phyloP scores from a whole-genome alignment of 345 rosid species.

The Erucastrum elatum region DNA sequence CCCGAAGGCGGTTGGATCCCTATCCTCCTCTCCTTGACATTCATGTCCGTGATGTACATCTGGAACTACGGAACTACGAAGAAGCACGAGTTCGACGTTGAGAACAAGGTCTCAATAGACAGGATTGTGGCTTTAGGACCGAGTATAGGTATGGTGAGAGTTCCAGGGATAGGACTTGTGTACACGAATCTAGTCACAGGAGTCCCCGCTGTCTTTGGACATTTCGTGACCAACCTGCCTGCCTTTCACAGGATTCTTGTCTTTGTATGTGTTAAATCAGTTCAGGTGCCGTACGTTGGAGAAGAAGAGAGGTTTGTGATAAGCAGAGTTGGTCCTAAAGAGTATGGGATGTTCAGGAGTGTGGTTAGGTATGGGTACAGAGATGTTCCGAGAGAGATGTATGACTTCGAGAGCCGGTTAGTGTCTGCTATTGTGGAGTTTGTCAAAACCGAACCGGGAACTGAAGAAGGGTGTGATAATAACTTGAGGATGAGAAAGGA shows the following conservation, averaged over 20 bases:
- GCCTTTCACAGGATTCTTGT: conserved; percentile 80
- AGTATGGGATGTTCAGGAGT: conserved; percentile 80
- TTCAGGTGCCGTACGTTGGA: conserved; percentile 70
- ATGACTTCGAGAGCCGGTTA: conserved; percentile 64
- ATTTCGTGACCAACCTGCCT: conserved; percentile 76
- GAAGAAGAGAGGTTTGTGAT: conserved; percentile 66
- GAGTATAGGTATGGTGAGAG: conserved; percentile 79
- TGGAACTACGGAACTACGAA: conserved; percentile 86
- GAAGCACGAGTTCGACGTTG: conserved; percentile 74
- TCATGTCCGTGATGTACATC: conserved; percentile 63
- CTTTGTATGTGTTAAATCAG: conserved; percentile 74
- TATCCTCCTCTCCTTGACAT: conserved; percentile 54
- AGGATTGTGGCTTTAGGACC: conserved; percentile 67
- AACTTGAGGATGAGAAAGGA: conserved; percentile 28
- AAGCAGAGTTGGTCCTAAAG: conserved; percentile 70
- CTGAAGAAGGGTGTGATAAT: conserved; percentile 1
- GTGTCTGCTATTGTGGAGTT: conserved; percentile 53
- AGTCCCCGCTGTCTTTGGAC: conserved; percentile 82
- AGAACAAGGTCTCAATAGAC: conserved; percentile 76
- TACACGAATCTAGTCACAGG: conserved; percentile 71
- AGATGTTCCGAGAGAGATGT: conserved; percentile 69
- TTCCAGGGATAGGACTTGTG: conserved; percentile 82
- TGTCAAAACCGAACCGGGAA: conserved; percentile 45
- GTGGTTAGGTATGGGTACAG: conserved; percentile 84
- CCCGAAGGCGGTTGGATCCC: conserved; percentile 88